Percentiles rank a stretch among this genome's conserved stretches.
Conservation (phyloP, 2,329 filamentous ascomycete species). For the Thielaviopsis euricoi region DNA sequence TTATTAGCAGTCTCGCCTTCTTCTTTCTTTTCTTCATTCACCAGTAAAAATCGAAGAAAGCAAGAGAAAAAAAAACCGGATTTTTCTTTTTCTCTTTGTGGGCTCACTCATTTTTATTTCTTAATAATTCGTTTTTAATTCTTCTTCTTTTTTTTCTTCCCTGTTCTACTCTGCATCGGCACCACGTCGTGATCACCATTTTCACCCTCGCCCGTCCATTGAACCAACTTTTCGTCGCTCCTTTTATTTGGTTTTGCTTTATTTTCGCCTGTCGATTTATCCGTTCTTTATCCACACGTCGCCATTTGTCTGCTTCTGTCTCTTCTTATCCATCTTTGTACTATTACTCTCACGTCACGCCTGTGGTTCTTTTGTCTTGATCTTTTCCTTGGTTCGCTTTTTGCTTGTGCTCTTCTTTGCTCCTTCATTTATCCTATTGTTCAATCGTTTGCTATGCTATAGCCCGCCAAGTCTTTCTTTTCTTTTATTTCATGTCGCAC, state of each 20-base stretch:
- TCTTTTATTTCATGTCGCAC: not conserved
- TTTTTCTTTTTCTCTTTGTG: not conserved
- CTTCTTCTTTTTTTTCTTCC: not conserved
- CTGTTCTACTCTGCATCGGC: not conserved
- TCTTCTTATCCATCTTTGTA: not conserved
- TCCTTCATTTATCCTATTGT: not conserved
- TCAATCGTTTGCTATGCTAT: no score
- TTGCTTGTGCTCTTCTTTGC: not conserved
- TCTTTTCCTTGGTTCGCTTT: not conserved
- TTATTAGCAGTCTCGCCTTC: not conserved
- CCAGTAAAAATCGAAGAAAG: not conserved
- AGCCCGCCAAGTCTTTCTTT: not conserved
- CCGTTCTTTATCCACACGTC: not conserved
- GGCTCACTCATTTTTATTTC: not conserved
- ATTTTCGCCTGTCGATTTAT: not conserved
- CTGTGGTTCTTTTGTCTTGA: not conserved
- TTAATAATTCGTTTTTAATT: no score
- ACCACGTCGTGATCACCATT: not conserved
- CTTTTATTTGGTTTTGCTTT: not conserved
- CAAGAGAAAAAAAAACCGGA: not conserved
- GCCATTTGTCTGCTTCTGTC: not conserved
- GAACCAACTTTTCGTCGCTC: not conserved
- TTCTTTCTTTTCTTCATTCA: not conserved
- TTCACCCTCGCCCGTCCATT: not conserved
- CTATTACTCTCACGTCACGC: not conserved